phyloP scores from a whole-genome alignment of 768 basidiomycete species.

The Exidia glandulosa region DNA sequence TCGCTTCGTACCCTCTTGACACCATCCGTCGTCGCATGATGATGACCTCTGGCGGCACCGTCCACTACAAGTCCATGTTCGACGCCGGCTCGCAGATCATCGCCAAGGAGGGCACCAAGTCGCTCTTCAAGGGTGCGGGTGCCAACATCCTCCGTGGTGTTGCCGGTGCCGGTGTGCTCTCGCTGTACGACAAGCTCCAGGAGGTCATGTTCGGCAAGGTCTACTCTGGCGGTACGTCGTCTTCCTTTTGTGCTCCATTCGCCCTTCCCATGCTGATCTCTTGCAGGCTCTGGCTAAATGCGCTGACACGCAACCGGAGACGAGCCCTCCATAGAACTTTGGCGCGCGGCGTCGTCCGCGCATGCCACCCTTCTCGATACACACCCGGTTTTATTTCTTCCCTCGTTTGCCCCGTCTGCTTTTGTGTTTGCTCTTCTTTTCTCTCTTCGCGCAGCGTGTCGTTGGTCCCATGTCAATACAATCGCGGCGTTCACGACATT shows the following conservation, averaged over 20 bases:
- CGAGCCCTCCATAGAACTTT: neutral
- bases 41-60: constrained; percentile 96
- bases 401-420: neutral
- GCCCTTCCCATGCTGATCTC: neutral
- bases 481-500: neutral
- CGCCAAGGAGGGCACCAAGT: constrained; percentile 89
- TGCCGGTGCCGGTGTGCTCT: constrained; percentile 98
- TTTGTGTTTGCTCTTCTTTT: neutral
- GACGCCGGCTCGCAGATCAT: constrained; percentile 89
- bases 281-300: constrained; percentile 31
- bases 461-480: neutral
- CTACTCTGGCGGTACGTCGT: constrained; percentile 81
- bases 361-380: neutral
- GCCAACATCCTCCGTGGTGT: constrained; percentile 87
- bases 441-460: neutral
- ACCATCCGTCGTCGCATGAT: constrained; percentile 99
- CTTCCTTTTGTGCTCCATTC: neutral
- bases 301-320: neutral
- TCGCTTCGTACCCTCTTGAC: constrained; percentile 92
- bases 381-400: neutral
- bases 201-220: constrained; percentile 96
- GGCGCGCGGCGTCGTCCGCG: neutral
- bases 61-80: constrained; percentile 99
- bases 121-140: constrained; percentile 99
- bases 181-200: constrained; percentile 98